Conservation (phyloP, 441 rosid species). For the Pelargonium fulgidum region DNA sequence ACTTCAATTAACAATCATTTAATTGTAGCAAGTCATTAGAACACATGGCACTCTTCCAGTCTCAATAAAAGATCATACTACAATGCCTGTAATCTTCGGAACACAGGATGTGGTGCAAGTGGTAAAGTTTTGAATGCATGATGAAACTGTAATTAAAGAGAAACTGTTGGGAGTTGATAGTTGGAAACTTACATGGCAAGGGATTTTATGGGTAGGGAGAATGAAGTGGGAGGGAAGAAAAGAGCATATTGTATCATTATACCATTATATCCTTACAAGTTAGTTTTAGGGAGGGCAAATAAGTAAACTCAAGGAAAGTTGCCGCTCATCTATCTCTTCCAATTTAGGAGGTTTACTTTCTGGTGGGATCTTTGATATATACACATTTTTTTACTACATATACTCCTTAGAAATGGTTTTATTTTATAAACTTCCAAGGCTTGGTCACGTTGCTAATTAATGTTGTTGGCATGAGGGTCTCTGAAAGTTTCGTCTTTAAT, state of each 20-base stretch:
- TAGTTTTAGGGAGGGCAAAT: neutral
- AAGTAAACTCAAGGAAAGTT: neutral
- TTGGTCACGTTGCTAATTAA: neutral
- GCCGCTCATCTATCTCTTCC: neutral
- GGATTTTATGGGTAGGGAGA: neutral
- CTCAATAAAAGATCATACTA: neutral
- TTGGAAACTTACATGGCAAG: neutral
- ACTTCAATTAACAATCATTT: conserved; percentile 3
- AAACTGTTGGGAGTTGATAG: conserved; percentile 3
- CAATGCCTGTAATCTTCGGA: neutral
- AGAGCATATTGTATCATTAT: neutral
- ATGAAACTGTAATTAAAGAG: conserved; percentile 2
- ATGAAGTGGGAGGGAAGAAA: conserved; percentile 3
- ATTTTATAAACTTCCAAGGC: neutral
- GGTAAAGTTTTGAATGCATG: neutral
- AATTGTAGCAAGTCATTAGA: neutral
- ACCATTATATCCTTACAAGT: conserved; percentile 1
- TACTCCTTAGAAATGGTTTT: neutral
- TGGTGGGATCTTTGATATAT: neutral
- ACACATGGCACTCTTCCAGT: neutral
- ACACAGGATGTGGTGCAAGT: neutral
- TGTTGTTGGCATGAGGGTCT: neutral
- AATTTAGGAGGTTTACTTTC: neutral
- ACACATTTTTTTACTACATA: no score
- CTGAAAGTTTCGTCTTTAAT: neutral